Base-by-base conservation (phyloP, 495 filamentous ascomycete genomes). In the Penicillium paxilli region DNA sequence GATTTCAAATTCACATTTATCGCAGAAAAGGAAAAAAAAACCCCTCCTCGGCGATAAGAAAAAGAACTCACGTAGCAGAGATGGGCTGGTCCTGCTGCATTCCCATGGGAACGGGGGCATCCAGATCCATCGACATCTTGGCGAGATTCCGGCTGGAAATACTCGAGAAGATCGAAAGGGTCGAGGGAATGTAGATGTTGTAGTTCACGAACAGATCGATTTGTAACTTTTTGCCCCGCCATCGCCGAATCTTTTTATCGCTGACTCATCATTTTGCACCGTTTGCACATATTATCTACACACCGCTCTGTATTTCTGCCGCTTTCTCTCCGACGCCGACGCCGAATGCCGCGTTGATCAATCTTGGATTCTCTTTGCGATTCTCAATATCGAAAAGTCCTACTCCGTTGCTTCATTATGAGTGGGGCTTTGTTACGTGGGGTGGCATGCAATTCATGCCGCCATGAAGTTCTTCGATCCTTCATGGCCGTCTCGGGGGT, bases 121-220 rank as follows among this genome's bases (percentile, higher is more conserved):
- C 87, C 54, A 90, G 58, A 71, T 90, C 87, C 87, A 91, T 90
- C 67, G 80, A 80, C 81, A 84, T 87, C n/a, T 65, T 70, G 59
- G 40, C 30, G 2, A 56, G 54, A 33, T 47, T 19, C 35, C 26
- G 35, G 45, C 47, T 30, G 8, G 37, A 41, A 51, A 60, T 37
- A 21, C 51, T 28, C 48, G 48, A 45, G 48, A 45, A 20, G 25
- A 47, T 46, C 49, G 23, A 23, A 50, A 46, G 49, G 49, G 33
- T 50, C 46, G 48, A 54, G 24, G 53, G 52, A 33, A 44, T 11
- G 28, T 44, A 46, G 20, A n/a, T n/a, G n/a, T n/a, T n/a, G n/a
- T n/a, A n/a, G n/a, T n/a, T 35, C 20, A 33, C 32, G 37, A 55
- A 49, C 55, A 51, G 47, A 47, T 48, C 52, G 50, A 58, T 61